Percentiles rank a stretch among this genome's conserved stretches.
phyloP scores from a whole-genome alignment of 805 yeast species.

The Suhomyces pyralidae region DNA sequence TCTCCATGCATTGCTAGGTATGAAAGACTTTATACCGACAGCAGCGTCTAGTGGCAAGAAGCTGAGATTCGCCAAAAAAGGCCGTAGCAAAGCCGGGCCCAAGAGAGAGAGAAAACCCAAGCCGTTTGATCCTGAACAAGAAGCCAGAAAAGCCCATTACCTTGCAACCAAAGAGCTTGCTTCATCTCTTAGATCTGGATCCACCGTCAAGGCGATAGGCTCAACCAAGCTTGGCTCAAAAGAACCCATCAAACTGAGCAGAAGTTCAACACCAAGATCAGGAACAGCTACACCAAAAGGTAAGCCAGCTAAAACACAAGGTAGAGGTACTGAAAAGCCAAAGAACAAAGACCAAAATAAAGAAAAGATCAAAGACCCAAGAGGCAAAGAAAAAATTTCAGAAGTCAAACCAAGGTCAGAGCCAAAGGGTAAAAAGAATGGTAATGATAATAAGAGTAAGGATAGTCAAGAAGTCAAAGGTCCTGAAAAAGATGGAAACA shows the following conservation, averaged over 20 bases:
- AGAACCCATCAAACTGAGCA: neutral
- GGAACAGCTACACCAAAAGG: slow-evolving; percentile 1
- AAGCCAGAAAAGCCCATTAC: slow-evolving; percentile 38
- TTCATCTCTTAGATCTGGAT: slow-evolving; percentile 33
- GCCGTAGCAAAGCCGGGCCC: slow-evolving; percentile 23
- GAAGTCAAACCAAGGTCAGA: neutral
- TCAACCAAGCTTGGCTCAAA: slow-evolving; percentile 17
- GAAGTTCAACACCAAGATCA: neutral
- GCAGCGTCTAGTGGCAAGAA: slow-evolving; percentile 9
- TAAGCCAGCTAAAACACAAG: neutral
- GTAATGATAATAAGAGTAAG: neutral
- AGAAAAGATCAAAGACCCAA: neutral
- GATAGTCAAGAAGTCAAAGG: neutral
- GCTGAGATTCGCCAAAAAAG: slow-evolving; percentile 10
- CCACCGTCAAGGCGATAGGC: slow-evolving; percentile 39
- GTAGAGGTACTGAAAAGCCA: neutral
- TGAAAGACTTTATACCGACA: slow-evolving; percentile 38
- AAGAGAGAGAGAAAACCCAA: slow-evolving; percentile 11
- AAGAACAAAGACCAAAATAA: neutral
- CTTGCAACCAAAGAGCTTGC: slow-evolving; percentile 29
- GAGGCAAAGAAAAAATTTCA: neutral
- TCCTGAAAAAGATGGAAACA: neutral
- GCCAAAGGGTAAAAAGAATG: neutral
- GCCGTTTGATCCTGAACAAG: slow-evolving; percentile 27
- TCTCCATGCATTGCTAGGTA: slow-evolving; percentile 45